Percentiles rank a stretch among this genome's conserved stretches.
Evolutionary conservation across 768 basidiomycete species (phyloP).

Genomic region (Xerocomellus dryophilus): DNA sequence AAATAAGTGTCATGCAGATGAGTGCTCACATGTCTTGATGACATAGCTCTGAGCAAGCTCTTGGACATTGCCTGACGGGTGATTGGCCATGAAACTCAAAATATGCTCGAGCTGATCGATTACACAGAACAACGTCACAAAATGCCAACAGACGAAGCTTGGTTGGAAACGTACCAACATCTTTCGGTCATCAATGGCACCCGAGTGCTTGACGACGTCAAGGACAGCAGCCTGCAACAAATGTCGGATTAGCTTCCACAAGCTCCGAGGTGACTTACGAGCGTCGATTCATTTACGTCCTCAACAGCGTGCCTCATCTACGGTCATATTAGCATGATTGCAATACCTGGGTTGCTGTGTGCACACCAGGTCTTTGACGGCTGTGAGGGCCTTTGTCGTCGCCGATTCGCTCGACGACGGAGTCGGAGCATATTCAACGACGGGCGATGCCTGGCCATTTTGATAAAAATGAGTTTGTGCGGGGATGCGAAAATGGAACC

Average conservation of each 20-base stretch:
- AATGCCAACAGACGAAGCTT: neutral
- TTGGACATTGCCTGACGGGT: slow-evolving; percentile 47
- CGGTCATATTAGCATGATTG: neutral
- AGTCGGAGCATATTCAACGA: slow-evolving; percentile 3
- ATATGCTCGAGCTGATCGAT: slow-evolving; percentile 63
- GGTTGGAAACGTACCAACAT: slow-evolving; percentile 52
- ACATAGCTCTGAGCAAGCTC: slow-evolving; percentile 36
- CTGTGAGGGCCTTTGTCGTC: slow-evolving; percentile 24
- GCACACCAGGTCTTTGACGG: slow-evolving; percentile 31
- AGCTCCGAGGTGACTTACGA: slow-evolving; percentile 14
- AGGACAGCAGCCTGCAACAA: slow-evolving; percentile 50
- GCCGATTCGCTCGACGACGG: slow-evolving; percentile 14
- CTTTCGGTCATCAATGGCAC: slow-evolving; percentile 74
- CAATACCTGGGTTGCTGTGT: neutral
- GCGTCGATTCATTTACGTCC: slow-evolving; percentile 28
- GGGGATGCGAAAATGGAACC: neutral
- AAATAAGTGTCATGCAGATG: neutral
- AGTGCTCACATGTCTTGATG: slow-evolving; percentile 55
- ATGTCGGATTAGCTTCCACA: neutral
- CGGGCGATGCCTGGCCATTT: slow-evolving; percentile 14
- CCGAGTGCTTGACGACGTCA: slow-evolving; percentile 58
- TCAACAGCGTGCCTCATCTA: slow-evolving; percentile 33
- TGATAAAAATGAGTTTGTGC: neutral
- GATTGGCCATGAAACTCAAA: slow-evolving; percentile 57
- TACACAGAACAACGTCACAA: neutral